Evolutionary conservation across 2,329 filamentous ascomycete species (phyloP).

Genomic region (Claviceps cyperi): DNA sequence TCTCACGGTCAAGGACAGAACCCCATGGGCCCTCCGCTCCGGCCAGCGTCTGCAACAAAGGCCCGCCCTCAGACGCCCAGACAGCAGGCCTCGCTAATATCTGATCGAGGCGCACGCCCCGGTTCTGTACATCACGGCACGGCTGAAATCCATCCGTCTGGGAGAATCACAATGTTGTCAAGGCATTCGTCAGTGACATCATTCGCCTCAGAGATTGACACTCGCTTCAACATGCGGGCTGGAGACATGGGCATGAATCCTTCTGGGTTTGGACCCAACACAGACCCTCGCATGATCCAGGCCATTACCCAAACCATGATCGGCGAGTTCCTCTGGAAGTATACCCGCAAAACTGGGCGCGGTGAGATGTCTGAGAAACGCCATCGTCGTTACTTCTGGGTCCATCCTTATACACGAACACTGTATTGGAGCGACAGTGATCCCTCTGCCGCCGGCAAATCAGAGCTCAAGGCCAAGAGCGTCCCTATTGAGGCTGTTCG

Average conservation of each 20-base stretch:
- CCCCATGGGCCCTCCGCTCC: conserved; percentile 69
- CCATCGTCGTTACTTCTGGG: conserved; percentile 96
- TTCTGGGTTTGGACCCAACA: conserved; percentile 51
- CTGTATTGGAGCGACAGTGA: conserved; percentile 94
- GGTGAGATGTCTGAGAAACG: conserved; percentile 78
- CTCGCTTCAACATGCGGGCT: conserved; percentile 64
- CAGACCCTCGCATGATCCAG: conserved; percentile 96
- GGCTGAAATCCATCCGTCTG: conserved; percentile 33
- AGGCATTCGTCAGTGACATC: conserved; percentile 78
- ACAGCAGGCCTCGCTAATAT: conserved; percentile 29
- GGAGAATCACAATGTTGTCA: conserved; percentile 19
- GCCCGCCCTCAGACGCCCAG: conserved; percentile 47
- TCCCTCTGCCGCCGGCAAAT: conserved; percentile 62
- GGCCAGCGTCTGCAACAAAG: conserved; percentile 60
- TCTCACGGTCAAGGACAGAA: conserved; percentile 28
- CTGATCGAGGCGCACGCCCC: conserved; percentile 33
- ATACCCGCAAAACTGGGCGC: conserved; percentile 86
- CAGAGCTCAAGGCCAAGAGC: conserved; percentile 70
- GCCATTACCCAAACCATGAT: conserved; percentile 99
- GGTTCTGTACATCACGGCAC: conserved; percentile 33
- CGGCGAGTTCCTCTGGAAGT: conserved; percentile 97
- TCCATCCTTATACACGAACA: conserved; percentile 92
- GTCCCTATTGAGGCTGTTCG: conserved; percentile 86
- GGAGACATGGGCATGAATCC: conserved; percentile 38
- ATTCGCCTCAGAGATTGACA: conserved; percentile 86